Evolutionary conservation across 192 early-diverging fungal genomes (phyloP).

Genomic region (Backusella sp.): DNA sequence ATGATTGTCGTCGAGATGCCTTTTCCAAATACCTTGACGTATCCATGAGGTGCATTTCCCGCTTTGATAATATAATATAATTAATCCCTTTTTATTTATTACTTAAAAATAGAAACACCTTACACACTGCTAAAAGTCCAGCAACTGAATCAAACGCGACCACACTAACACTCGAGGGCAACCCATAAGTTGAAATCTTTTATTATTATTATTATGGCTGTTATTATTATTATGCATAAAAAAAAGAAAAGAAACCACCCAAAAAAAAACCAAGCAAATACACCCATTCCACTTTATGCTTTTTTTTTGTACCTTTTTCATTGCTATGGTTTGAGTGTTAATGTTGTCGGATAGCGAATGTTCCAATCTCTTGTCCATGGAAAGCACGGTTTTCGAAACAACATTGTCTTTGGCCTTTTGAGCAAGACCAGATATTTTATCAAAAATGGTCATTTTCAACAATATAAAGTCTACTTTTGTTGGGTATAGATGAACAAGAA

Average conservation of each 20-base stretch:
- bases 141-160: conserved; percentile 55
- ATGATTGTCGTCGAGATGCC: conserved; percentile 24
- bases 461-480: not conserved
- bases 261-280: not conserved
- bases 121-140: conserved; percentile 55
- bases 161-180: conserved; percentile 36
- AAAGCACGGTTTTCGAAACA: conserved; percentile 14
- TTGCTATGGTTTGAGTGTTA: not conserved
- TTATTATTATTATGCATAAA: not conserved
- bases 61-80: not conserved
- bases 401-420: conserved; percentile 30
- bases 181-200: conserved; percentile 40
- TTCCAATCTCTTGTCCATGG: conserved; percentile 33
- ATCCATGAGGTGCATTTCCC: conserved; percentile 14
- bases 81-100: not conserved
- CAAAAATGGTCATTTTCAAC: conserved; percentile 27
- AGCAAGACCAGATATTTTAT: conserved; percentile 30
- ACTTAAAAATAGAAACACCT: conserved; percentile 8
- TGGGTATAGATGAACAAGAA: not conserved
- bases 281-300: not conserved
- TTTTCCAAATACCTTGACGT: conserved; percentile 47
- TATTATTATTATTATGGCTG: not conserved
- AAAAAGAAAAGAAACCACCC: too few relatives aligned
- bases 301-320: conserved; percentile 10
- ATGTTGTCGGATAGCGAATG: conserved; percentile 20